Conservation (phyloP, 1,284 basidiomycete genomes). For the Sporisorium iseilematis-ciliati region DNA sequence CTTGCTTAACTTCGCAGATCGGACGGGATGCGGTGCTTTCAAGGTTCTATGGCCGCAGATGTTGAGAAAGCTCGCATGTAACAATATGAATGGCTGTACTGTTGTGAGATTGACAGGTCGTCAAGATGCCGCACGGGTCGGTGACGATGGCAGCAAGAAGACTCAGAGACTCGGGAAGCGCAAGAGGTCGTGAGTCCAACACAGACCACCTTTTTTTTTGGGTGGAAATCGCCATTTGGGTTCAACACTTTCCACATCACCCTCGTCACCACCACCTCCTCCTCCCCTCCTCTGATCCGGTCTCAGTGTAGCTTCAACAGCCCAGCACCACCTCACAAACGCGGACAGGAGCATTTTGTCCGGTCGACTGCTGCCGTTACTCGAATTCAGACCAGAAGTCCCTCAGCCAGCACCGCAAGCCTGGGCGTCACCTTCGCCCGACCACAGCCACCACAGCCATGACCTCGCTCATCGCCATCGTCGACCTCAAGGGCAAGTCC, state of each 20-base stretch:
- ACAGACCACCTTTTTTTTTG: constrained; percentile 29
- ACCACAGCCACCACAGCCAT: constrained; percentile 41
- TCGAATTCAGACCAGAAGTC: background rate
- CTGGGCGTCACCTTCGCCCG: background rate
- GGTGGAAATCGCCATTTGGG: background rate
- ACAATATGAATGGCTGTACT: background rate
- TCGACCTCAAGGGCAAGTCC: constrained; percentile 98
- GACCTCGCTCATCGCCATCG: constrained; percentile 81
- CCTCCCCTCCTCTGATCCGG: background rate
- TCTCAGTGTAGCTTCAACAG: too few species aligned
- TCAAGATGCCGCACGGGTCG: background rate
- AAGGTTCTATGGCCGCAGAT: constrained; percentile 83
- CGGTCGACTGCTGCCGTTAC: background rate
- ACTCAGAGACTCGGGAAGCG: constrained; percentile 7
- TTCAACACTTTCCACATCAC: background rate
- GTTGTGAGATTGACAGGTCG: background rate
- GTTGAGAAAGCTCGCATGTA: too few species aligned
- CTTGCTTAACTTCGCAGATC: constrained; percentile 84
- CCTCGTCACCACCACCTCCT: background rate
- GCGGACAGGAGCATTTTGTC: background rate
- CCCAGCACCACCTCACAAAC: too few species aligned
- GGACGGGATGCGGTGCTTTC: constrained; percentile 84
- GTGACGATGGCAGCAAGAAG: constrained; percentile 16
- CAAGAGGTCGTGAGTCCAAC: constrained; percentile 20
- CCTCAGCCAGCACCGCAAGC: background rate